Evolutionary conservation across 352 stramenopile genomes (phyloP), one percentile per base, ranked within the genome.

Genomic region (Phytopythium aichiense): DNA sequence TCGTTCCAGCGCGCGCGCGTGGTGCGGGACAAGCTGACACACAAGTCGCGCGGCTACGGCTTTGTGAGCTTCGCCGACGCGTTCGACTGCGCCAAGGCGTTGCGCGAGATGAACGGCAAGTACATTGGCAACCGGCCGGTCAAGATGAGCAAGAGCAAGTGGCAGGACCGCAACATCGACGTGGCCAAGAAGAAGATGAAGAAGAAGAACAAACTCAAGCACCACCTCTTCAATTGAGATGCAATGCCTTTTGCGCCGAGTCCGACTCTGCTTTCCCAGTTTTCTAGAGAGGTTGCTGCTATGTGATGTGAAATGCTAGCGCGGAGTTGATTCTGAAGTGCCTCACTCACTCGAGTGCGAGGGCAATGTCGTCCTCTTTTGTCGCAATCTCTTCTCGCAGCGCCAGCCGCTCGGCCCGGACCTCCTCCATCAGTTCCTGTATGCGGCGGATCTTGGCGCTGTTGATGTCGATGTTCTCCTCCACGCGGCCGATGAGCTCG

Each of bases 101-200:
- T 99, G 64, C 76, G 95, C 35, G 95, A 99, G 75, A 98, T 98
- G 92, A 97, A 98, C 77, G 92, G 96, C 60, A 98, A 96, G 66
- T 99, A 98, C 81, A 92, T 98, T 67, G 92, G 92, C 37, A 95
- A 93, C 31, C 82, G 95, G 13, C 95, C 94, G 0, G 97, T 98
- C 35, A 97, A 98, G 70, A 84, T 99, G 35, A 96, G 91, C 68
- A 91, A 97, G 56, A 97, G 90, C 78, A 96, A 98, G 70, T 98
- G 93, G 92, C 86, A 98, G 68, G 94, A 99, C 43, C 86, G 93
- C 55, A 95, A 98, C 67, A 87, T 96, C 43, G 92, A 97, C 66
- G 79, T 93, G 13, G 88, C 94, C 38, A 84, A 76, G 48, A 94
- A 96, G 73, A 96, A 97, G 67, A 84, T 90, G 64, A 80, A 82